Evolutionary conservation across 139 green algal species (phyloP).

Genomic region (Chlamydomonas sp.): DNA sequence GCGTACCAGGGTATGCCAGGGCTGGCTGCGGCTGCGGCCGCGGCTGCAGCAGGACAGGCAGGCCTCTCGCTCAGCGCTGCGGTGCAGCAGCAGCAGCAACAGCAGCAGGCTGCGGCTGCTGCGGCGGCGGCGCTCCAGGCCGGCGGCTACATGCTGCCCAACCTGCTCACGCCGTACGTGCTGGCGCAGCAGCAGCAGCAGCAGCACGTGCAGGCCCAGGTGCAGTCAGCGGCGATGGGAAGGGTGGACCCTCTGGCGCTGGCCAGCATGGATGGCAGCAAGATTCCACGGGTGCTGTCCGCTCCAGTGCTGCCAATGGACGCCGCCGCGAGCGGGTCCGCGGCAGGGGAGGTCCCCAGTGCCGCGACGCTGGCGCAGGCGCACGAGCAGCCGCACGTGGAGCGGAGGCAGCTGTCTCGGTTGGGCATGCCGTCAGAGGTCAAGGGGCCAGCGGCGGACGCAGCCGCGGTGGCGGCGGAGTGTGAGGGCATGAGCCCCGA

Average conservation of each 20-base stretch:
- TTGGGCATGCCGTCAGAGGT: too few species aligned
- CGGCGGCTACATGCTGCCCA: not conserved
- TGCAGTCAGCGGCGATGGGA: not conserved
- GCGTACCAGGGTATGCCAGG: not conserved
- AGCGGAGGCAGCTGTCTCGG: too few species aligned
- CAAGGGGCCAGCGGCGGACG: too few species aligned
- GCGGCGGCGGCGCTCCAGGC: not conserved
- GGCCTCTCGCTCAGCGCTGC: too few species aligned
- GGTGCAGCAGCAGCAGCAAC: not conserved
- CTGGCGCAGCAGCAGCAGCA: not conserved
- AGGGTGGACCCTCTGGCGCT: not conserved
- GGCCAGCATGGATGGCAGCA: not conserved
- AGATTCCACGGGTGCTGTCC: constrained; percentile 14
- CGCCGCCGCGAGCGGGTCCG: too few species aligned
- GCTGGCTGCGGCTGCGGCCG: not conserved
- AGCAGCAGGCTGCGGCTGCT: not conserved
- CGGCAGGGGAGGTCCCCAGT: too few species aligned
- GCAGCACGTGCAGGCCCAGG: not conserved
- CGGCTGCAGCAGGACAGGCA: not conserved
- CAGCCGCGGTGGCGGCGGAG: too few species aligned
- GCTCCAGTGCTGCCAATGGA: constrained; percentile 3
- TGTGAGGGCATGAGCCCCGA: too few species aligned
- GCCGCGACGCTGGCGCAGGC: too few species aligned
- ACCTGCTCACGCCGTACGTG: not conserved
- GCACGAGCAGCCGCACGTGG: too few species aligned